A percentile compares a stretch with the other conserved stretches of the same genome.
phyloP scores from a whole-genome alignment of 75 land plant genomes.

The Cunninghamia lanceolata region DNA sequence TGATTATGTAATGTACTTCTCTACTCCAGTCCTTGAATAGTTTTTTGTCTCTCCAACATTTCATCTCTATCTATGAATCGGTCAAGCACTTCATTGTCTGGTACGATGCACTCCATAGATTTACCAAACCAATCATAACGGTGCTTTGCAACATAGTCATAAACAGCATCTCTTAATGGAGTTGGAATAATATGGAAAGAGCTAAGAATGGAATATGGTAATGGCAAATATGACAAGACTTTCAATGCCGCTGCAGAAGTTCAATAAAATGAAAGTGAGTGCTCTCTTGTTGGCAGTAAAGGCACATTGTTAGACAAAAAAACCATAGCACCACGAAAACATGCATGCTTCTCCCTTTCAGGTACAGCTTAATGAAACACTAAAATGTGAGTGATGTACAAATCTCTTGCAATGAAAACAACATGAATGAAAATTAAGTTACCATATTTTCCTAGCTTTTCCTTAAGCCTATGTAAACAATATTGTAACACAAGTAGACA shows the following conservation, averaged over 20 bases:
- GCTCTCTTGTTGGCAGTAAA: background rate
- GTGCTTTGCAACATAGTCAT: conserved; percentile 76
- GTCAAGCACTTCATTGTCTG: conserved; percentile 71
- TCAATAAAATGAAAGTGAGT: background rate
- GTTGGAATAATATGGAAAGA: conserved; percentile 56
- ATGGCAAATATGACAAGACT: conserved; percentile 78
- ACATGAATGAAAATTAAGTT: background rate
- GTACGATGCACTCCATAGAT: conserved; percentile 61
- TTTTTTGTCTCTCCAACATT: conserved; percentile 21
- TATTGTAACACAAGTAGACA: background rate
- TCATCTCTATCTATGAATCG: conserved; percentile 88
- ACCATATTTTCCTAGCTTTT: background rate
- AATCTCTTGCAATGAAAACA: background rate
- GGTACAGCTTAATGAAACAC: background rate
- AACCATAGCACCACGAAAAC: background rate
- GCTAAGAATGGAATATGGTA: conserved; percentile 79
- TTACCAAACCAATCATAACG: conserved; percentile 93
- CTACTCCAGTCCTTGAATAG: conserved; percentile 8
- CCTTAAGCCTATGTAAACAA: background rate
- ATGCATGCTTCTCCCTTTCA: background rate
- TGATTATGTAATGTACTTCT: background rate
- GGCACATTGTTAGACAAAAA: background rate
- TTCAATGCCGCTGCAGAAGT: conserved; percentile 71
- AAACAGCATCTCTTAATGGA: conserved; percentile 74
- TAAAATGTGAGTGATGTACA: background rate